Evolutionary conservation across 352 stramenopile genomes (phyloP).

Genomic region (Elongisporangium undulatum): DNA sequence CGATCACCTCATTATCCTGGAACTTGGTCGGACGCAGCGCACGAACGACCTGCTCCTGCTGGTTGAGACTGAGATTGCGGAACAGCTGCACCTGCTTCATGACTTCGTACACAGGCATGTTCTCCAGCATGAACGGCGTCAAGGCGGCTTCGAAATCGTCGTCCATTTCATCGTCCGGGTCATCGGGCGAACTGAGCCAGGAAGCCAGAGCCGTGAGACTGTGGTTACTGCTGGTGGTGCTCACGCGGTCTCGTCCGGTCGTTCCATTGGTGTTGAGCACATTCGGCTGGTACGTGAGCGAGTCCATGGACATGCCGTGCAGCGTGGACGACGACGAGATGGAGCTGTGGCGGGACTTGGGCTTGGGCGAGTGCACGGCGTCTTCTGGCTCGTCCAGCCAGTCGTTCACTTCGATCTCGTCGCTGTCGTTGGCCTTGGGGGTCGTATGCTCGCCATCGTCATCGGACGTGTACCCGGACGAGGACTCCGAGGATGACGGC

Average conservation of each 20-base stretch:
- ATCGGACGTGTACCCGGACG: constrained; percentile 4
- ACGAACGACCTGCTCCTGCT: constrained; percentile 85
- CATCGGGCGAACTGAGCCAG: constrained; percentile 66
- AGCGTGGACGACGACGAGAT: constrained; percentile 48
- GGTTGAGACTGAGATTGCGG: constrained; percentile 80
- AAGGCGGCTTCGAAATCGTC: constrained; percentile 59
- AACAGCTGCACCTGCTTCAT: constrained; percentile 88
- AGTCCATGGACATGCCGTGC: constrained; percentile 23
- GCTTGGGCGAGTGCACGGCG: constrained; percentile 45
- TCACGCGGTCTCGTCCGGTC: constrained; percentile 22
- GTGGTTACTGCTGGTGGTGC: constrained; percentile 45
- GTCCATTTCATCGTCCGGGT: constrained; percentile 61
- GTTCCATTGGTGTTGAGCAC: constrained; percentile 32
- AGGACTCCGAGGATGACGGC: constrained; percentile 25
- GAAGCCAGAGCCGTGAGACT: constrained; percentile 53
- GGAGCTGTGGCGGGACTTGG: constrained; percentile 22
- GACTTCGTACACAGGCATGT: constrained; percentile 85
- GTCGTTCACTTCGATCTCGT: constrained; percentile 62
- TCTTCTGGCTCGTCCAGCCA: constrained; percentile 76
- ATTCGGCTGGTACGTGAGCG: constrained; percentile 16
- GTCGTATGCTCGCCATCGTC: constrained; percentile 18
- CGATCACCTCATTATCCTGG: constrained; percentile 76
- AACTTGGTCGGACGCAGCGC: constrained; percentile 85
- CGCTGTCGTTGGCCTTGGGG: constrained; percentile 21
- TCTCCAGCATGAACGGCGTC: constrained; percentile 74